Base-by-base conservation (phyloP, 805 yeast species). In the Ogataea methanolica region DNA sequence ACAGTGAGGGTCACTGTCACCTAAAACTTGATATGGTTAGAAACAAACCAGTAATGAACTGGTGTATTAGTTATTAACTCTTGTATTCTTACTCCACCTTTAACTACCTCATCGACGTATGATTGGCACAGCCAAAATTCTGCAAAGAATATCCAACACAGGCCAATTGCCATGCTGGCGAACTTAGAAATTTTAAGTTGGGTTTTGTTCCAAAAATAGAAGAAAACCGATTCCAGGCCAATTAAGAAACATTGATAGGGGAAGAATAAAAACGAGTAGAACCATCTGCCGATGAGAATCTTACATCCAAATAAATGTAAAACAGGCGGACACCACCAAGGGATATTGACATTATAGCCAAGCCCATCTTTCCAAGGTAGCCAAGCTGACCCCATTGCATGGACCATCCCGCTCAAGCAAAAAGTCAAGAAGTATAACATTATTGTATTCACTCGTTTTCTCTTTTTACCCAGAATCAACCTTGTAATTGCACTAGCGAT, bases 241-340 rank as follows among this genome's bases (percentile, higher is more conserved):
- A 54, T 53, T 15, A 53, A 15, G 4, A 52, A 8, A 19, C 42
- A 33, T 33, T 55, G 58, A 41, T 45, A 46, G 4, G 57, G 57
- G 37, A 55, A 55, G n/a, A 53, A 47, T 4, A 38, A 11, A 41
- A 55, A 55, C 6, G 58, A 53, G 21, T 47, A 51, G 36, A 55
- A 53, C 37, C 53, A 52, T 33, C 50, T 46, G 4, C 46, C 48
- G 1, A 38, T 16, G 38, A 23, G 29, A 15, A 46, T 12, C 31
- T 21, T 37, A 22, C 33, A 41, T 6, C 42, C 43, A 12, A 35
- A 29, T 2, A 43, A 9, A 7, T 23, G 12, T 29, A 43, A 35
- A 4, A 16, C 17, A 16, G 39, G 38, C 7, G 54, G 58, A n/a
- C 46, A 35, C 43, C 46, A 51, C 14, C 14, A 6, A 3, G 53